phyloP scores from a whole-genome alignment of 768 basidiomycete species.

The Boletus pseudo-olivaceus region DNA sequence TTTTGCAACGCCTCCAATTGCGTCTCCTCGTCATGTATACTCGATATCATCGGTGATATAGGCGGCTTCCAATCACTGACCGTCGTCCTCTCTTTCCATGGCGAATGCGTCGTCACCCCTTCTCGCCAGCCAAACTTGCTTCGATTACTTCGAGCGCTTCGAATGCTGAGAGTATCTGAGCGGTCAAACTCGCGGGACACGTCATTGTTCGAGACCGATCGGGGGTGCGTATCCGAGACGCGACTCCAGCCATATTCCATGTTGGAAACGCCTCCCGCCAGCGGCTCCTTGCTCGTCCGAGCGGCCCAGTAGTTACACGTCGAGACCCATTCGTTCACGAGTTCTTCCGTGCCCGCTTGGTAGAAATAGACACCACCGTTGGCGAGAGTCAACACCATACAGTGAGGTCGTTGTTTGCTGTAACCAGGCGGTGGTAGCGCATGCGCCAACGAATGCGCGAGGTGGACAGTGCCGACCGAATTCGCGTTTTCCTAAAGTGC shows the following conservation, averaged over 20 bases:
- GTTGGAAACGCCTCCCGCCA: conserved; percentile 95
- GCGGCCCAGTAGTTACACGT: conserved; percentile 99
- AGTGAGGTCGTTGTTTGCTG: conserved; percentile 84
- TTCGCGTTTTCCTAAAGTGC: conserved; percentile 74
- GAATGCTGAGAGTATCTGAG: conserved; percentile 66
- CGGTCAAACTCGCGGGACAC: conserved; percentile 45
- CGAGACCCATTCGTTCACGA: conserved; percentile 98
- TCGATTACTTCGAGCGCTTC: conserved; percentile 69
- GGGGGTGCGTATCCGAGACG: conserved; percentile 53
- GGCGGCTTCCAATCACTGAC: conserved; percentile 97
- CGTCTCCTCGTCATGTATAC: conserved; percentile 85
- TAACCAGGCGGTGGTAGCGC: conserved; percentile 90
- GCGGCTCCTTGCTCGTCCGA: conserved; percentile 89
- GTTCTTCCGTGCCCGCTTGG: conserved; percentile 96
- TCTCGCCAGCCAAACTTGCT: conserved; percentile 76
- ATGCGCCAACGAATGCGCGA: conserved; percentile 87
- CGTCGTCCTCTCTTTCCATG: conserved; percentile 69
- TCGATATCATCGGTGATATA: conserved; percentile 76
- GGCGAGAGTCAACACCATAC: conserved; percentile 89
- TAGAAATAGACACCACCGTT: conserved; percentile 95
- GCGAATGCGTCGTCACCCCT: conserved; percentile 64
- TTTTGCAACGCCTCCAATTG: conserved; percentile 87
- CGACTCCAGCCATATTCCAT: conserved; percentile 99
- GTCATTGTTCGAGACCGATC: conserved; percentile 59
- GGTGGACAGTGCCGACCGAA: conserved; percentile 73